Conservation (phyloP, 2,329 filamentous ascomycete species). For the Ceratocystiopsis brevicomis region DNA sequence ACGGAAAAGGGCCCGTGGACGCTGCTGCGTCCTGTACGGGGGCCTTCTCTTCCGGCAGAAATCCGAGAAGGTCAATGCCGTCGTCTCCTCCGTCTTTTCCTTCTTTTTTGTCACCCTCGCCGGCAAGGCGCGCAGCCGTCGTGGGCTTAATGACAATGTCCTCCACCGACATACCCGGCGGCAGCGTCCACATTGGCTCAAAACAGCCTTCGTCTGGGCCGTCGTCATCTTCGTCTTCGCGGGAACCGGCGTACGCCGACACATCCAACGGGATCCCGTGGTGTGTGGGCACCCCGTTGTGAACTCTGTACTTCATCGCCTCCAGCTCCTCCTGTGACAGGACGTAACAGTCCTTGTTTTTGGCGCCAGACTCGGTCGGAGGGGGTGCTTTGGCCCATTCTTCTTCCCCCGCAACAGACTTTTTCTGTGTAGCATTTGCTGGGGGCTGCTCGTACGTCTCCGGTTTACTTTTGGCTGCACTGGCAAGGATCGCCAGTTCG, state of each 20-base stretch:
- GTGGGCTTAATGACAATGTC: constrained; percentile 6
- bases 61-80: not conserved
- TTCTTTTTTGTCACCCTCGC: not conserved
- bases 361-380: not conserved
- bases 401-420: too few species aligned
- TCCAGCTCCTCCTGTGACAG: constrained; percentile 6
- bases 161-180: constrained; percentile 4
- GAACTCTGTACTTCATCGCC: constrained; percentile 12
- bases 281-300: constrained; percentile 15
- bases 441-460: too few species aligned
- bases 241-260: constrained; percentile 1
- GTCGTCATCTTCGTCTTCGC: constrained; percentile 4
- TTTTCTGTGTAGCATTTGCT: too few species aligned
- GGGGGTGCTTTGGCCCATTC: too few species aligned
- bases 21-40: too few species aligned
- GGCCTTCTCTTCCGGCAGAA: too few species aligned
- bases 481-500: constrained; percentile 52
- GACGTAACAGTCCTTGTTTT: not conserved
- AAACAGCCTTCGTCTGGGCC: constrained; percentile 1
- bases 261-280: constrained; percentile 12
- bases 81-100: not conserved
- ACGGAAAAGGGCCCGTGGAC: not conserved
- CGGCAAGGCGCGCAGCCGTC: too few species aligned
- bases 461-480: not conserved
- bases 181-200: constrained; percentile 8